Evolutionary conservation across 352 stramenopile genomes (phyloP), one percentile per base, ranked within the genome.

Genomic region (Phytophthora pini): DNA sequence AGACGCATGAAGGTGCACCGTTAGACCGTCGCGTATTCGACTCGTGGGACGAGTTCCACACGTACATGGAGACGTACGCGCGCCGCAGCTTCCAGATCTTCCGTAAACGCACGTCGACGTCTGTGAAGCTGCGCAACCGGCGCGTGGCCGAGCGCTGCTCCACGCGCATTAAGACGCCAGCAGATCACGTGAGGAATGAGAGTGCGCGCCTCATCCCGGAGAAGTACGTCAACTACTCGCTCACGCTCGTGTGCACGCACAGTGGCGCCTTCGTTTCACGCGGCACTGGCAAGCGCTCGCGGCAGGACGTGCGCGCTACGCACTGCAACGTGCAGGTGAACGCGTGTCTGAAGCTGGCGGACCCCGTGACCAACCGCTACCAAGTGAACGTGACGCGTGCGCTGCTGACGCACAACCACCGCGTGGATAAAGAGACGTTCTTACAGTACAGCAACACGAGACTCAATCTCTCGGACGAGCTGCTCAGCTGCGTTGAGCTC

Each of bases 241-340:
- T 79, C 17, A 79, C 70, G 27, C 66, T 79, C 13, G 70, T 79
- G 45, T 79, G 70, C 46, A 79, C 70, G 34, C 70, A 79, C 59
- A 79, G 66, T 43, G 70, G 70, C 3, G 58, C 57, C n/a, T 79
- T 65, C 40, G 62, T 73, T 29, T 73, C 70, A 5, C 61, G 70
- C 3, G 70, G 70, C 41, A 79, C 66, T 0, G 70, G 70, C 1
- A 58, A 68, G 13, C 70, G 70, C 39, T 58, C 66, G 4, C 61
- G 70, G 1, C 70, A 79, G 51, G 66, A 70, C 22, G 70, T 79
- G 24, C 70, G 70, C 27, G 70, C 66, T 17, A 70, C 46, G 7
- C 61, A 57, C 27, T 79, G 70, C 58, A 60, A 72, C 39, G 67
- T 72, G 43, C 70, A 79, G 45, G 36, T 79, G 11, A 79, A 79